Evolutionary conservation across 2,329 filamentous ascomycete species (phyloP), one percentile per base, ranked within the genome.

Genomic region (Fusarium sacchari): DNA sequence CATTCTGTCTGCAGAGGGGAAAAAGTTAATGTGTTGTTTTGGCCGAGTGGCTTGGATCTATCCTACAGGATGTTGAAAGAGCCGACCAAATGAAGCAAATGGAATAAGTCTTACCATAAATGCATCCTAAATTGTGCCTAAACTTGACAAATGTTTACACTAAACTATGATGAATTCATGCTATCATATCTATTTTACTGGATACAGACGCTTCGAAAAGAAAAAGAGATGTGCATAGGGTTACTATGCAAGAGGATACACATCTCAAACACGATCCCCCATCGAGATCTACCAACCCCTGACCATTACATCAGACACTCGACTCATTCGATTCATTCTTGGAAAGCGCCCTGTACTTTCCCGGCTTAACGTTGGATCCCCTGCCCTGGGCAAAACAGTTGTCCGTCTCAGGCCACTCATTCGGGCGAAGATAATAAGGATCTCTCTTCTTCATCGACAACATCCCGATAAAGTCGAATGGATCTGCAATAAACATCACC

Each of bases 381-480:
- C 32, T 69, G n/a, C 75, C 75, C 32, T 72, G 75, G 36, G 76
- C 72, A 68, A 77, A 77, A 34, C 64, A 67, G n/a, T 69, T 67
- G 6, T 75, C 72, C 10, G 65, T 69, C 26, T 62, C 65, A 13
- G 65, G 59, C 76, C 76, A 77, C n/a, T 73, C 67, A 20, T 50
- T 63, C 17, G 75, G 58, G 20, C 65, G 58, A 30, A 77, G 65
- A 42, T 77, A 77, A 55, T 67, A 77, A 15, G 65, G 15, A 20
- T 77, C 73, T 59, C 76, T 63, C 59, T 77, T 77, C 52, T 75
- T 36, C 69, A 74, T 74, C 11, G 75, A 65, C 10, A 76, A 14
- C 76, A 77, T 77, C 4, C 76, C 76, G 4, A 75, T 57, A 13
- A 78, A 74, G 32, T 78, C 71, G 4, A 78, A 78, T 2, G 76